phyloP scores from a whole-genome alignment of 116 monocot genomes.

The Cymodocea nodosa region DNA sequence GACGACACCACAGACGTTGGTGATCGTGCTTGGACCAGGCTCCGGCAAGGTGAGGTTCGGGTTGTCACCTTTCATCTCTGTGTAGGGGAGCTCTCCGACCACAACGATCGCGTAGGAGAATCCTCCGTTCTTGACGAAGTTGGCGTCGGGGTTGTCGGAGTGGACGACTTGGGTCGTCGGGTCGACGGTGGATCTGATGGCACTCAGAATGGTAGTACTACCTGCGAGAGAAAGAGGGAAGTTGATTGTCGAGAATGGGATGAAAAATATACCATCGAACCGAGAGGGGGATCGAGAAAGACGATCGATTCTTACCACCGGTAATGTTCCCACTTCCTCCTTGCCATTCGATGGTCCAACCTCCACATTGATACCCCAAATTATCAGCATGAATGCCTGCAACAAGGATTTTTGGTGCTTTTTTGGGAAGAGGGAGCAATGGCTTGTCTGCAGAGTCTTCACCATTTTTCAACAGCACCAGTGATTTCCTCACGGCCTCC shows the following conservation, averaged over 20 bases:
- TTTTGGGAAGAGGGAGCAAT: conserved; percentile 31
- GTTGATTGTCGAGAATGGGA: too few species aligned
- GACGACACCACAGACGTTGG: conserved; percentile 23
- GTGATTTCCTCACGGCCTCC: conserved; percentile 47
- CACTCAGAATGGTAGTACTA: conserved; percentile 59
- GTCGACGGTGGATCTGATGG: conserved; percentile 35
- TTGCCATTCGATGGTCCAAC: conserved; percentile 54
- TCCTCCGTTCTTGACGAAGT: conserved; percentile 14
- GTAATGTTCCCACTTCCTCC: conserved; percentile 31
- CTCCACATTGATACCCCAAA: conserved; percentile 48
- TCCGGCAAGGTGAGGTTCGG: conserved; percentile 35
- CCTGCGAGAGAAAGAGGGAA: conserved; percentile 13
- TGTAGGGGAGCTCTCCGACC: conserved; percentile 49
- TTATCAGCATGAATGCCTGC: conserved; percentile 43
- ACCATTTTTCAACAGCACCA: conserved; percentile 44
- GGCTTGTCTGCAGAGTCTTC: conserved; percentile 13
- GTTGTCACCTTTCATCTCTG: conserved; percentile 40
- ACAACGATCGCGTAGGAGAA: conserved; percentile 47
- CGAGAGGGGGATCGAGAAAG: too few species aligned
- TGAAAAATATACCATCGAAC: too few species aligned
- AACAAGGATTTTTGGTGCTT: conserved; percentile 31
- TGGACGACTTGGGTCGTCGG: conserved; percentile 32
- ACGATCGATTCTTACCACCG: conserved; percentile 4
- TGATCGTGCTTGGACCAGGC: conserved; percentile 36
- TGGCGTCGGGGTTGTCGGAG: conserved; percentile 23